Conservation (phyloP, 768 basidiomycete species). For the Xerocomellus amylosporus region DNA sequence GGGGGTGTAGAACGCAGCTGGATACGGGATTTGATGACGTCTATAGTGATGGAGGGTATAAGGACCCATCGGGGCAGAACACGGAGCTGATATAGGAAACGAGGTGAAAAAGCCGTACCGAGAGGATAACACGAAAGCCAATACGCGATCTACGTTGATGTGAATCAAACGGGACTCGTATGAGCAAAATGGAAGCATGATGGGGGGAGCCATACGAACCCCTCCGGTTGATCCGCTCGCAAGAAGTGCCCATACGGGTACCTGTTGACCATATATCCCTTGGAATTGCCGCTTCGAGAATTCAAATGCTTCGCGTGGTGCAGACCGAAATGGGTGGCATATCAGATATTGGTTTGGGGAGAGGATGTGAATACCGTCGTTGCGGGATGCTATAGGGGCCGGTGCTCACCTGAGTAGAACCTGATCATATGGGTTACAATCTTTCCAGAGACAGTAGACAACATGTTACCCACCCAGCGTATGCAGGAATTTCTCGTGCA, state of each 20-base stretch:
- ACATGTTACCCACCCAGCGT: constrained; percentile 58
- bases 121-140: constrained; percentile 94
- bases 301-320: constrained; percentile 64
- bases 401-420: constrained; percentile 58
- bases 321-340: not conserved
- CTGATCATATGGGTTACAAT: constrained; percentile 32
- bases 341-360: not conserved
- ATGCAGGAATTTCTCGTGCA: constrained; percentile 91
- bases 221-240: constrained; percentile 83
- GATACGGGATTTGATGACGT: constrained; percentile 89
- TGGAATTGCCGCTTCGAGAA: constrained; percentile 79
- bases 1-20: constrained; percentile 79
- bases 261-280: constrained; percentile 55
- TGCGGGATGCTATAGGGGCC: not conserved
- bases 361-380: not conserved
- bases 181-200: not conserved
- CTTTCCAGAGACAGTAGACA: not conserved
- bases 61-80: not conserved
- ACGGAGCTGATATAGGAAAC: not conserved
- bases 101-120: constrained; percentile 38
- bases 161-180: not conserved
- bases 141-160: constrained; percentile 36
- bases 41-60: constrained; percentile 34
- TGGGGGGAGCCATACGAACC: constrained; percentile 40
- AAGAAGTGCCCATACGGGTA: constrained; percentile 84